These are phyloP conservation scores for Mucuna pruriens DNA, from an alignment of 306 rosid species.

Conservation along the genomic window DNA sequence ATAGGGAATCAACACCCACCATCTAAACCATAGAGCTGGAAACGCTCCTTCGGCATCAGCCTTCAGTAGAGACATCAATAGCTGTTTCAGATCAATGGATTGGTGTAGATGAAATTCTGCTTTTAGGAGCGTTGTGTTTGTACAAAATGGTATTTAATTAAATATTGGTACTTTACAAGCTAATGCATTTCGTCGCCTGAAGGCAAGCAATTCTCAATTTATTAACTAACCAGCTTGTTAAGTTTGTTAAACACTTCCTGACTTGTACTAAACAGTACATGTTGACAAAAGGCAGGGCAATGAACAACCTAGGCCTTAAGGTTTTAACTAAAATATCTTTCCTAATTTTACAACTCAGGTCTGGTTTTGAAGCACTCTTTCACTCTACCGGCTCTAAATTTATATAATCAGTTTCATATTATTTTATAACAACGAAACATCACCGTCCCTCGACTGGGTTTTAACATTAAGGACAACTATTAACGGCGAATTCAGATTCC, in stretches of 20 bases:
- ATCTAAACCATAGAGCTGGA: conserved; percentile 48
- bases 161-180: conserved; percentile 31
- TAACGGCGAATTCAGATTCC: conserved; percentile 6
- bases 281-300: background rate
- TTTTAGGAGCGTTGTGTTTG: conserved; percentile 45
- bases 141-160: conserved; percentile 52
- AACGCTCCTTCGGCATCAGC: conserved; percentile 24
- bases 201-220: background rate
- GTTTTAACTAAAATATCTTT: background rate
- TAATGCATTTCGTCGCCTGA: background rate
- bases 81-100: conserved; percentile 36
- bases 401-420: background rate
- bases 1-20: conserved; percentile 80
- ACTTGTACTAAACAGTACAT: background rate
- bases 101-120: conserved; percentile 40
- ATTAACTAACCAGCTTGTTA: background rate
- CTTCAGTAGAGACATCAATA: conserved; percentile 35
- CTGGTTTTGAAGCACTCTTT: background rate
- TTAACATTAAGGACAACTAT: background rate
- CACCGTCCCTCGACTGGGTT: background rate
- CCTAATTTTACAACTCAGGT: background rate
- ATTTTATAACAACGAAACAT: background rate
- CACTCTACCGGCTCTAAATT: background rate
- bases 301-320: background rate
- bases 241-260: background rate